Base-by-base conservation (phyloP, 495 filamentous ascomycete species). In the Rostrohypoxylon terebratum region DNA sequence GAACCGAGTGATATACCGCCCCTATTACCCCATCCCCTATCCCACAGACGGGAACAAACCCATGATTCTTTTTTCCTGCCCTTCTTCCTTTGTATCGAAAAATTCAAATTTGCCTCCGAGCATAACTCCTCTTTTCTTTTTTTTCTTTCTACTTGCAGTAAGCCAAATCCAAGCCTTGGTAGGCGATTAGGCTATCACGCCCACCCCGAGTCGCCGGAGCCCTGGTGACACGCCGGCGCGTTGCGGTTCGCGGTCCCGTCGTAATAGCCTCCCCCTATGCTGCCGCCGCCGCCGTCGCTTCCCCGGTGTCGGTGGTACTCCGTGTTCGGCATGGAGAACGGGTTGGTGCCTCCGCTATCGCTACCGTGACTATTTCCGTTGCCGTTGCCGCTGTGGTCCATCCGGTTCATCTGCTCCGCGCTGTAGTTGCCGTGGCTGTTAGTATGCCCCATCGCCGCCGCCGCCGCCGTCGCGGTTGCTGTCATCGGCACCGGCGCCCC, bases 1-100 rank as follows among this genome's bases (percentile, higher is more conserved):
- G n/a, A 45, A 44, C 40, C 40, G 40, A 20, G 42, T 20, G 20
- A 45, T 45, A 45, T 45, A 45, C 42, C 42, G 42, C 42, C n/a
- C 42, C 42, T 6, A 45, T 4, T 45, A 7, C 14, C 42, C n/a
- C 0, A n/a, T 45, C 42, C n/a, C 8, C 6, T n/a, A n/a, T 18
- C 5, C 11, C 16, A 45, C 16, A 3, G 4, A n/a, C 40, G 4
- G n/a, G 9, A 20, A 14, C 14, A 44, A n/a, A 44, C 4, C 42
- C 42, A 38, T 38, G 36, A 10, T 18, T n/a, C 20, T 45, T 45
- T 20, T 45, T 20, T 18, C 6, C n/a, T n/a, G n/a, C n/a, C n/a
- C n/a, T n/a, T 20, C 16, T 13, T 45, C 42, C n/a, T 20, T 42
- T 14, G 38, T 42, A 14, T 42, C 4, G 38, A 42, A 42, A 38